Evolutionary conservation across 768 basidiomycete species (phyloP).

Genomic region (Tephrocybe rancida): DNA sequence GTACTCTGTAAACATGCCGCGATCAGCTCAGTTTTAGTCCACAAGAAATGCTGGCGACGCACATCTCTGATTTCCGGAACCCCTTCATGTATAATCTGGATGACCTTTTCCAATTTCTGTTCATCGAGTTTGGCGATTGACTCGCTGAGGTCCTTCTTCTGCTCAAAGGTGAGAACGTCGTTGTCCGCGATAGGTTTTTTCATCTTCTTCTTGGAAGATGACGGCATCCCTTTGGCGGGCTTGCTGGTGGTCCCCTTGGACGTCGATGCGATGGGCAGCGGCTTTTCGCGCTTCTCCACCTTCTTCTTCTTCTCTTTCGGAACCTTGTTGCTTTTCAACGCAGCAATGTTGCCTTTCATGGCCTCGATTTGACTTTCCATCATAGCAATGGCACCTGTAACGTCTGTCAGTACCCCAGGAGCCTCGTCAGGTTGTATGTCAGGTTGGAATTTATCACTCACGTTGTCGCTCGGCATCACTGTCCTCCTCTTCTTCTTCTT

Average conservation of each 20-base stretch:
- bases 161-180: slow-evolving; percentile 88
- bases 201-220: slow-evolving; percentile 54
- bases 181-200: slow-evolving; percentile 76
- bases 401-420: slow-evolving; percentile 20
- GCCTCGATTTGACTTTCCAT: slow-evolving; percentile 85
- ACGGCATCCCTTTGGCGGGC: slow-evolving; percentile 37
- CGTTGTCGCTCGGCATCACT: slow-evolving; percentile 70
- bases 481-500: slow-evolving; percentile 69
- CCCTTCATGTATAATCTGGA: slow-evolving; percentile 93
- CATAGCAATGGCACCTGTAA: slow-evolving; percentile 65
- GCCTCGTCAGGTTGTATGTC: slow-evolving; percentile 6
- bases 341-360: slow-evolving; percentile 70
- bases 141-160: slow-evolving; percentile 98
- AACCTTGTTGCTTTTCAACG: slow-evolving; percentile 55
- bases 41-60: slow-evolving; percentile 33
- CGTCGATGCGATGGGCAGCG: slow-evolving; percentile 55
- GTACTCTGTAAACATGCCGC: slow-evolving; percentile 63
- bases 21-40: slow-evolving; percentile 3
- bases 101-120: slow-evolving; percentile 82
- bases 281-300: slow-evolving; percentile 61
- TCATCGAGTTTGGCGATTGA: slow-evolving; percentile 88
- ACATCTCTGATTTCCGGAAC: slow-evolving; percentile 94
- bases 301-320: slow-evolving; percentile 75
- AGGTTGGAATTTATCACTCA: slow-evolving; percentile 37
- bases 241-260: slow-evolving; percentile 65